Percentiles rank a stretch among this genome's conserved stretches.
Conservation (phyloP, 805 yeast species). For the Sugiyamaella smithiae region DNA sequence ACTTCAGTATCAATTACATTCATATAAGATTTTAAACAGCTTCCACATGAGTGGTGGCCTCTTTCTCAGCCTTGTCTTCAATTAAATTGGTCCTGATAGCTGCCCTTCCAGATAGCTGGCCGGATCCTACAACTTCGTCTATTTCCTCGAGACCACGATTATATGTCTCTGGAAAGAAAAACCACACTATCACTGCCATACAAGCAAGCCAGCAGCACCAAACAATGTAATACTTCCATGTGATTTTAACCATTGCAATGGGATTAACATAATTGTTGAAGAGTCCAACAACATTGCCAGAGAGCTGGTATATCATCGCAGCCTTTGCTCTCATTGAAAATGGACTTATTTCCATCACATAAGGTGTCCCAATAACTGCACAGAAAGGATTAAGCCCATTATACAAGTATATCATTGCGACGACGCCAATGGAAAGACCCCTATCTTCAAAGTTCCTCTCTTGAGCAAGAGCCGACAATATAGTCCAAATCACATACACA, state of each 20-base stretch:
- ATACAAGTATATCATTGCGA: constrained; percentile 48
- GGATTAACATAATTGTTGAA: constrained; percentile 39
- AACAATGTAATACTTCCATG: constrained; percentile 46
- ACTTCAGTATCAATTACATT: background rate
- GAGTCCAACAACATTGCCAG: constrained; percentile 22
- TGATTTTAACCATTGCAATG: constrained; percentile 41
- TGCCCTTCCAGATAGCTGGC: background rate
- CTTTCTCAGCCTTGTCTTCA: background rate
- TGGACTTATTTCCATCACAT: constrained; percentile 27
- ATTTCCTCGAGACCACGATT: constrained; percentile 42
- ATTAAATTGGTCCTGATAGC: background rate
- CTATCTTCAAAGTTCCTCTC: constrained; percentile 42
- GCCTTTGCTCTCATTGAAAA: constrained; percentile 42
- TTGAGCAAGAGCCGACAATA: constrained; percentile 46
- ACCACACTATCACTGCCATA: constrained; percentile 33
- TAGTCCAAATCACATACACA: constrained; percentile 40
- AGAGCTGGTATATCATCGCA: constrained; percentile 32
- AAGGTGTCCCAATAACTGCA: constrained; percentile 20
- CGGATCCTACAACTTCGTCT: constrained; percentile 18
- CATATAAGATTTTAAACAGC: background rate
- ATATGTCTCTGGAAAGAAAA: constrained; percentile 42
- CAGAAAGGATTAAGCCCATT: constrained; percentile 19
- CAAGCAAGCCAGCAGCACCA: constrained; percentile 26
- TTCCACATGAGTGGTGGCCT: background rate
- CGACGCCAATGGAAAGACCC: constrained; percentile 44